Base-by-base conservation (phyloP, 2,329 filamentous ascomycete species). In the Penicillium sclerotigenum region DNA sequence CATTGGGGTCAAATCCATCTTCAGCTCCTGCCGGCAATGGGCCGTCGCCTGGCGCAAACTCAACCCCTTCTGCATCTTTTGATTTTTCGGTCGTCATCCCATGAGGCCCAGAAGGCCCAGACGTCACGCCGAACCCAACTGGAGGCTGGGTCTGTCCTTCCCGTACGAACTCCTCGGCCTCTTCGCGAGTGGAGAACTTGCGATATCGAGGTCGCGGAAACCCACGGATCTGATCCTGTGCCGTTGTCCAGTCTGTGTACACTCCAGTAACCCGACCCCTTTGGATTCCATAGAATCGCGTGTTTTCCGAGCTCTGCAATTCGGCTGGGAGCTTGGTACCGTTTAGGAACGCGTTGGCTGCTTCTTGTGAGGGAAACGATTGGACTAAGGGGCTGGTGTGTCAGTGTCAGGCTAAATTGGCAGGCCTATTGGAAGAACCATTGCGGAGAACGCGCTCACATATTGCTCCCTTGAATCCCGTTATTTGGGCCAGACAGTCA, bases 311-410 rank as follows among this genome's bases (percentile, higher is more conserved):
- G 24, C 65, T 59, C 5, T 75, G 65, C 38, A 77, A 71, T 20
- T 74, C 62, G 38, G 64, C 68, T 16, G 71, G 70, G 8, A 72
- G 72, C 54, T 81, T 80, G 62, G 81, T 81, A 45, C 89, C 89
- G 1, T 81, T 84, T 26, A 90, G 80, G 69, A 90, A 97, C 2
- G 84, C 85, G 66, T 89, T 83, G n/a, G 93, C 93, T 57, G 96
- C 91, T 59, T 86, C 82, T 56, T 81, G 78, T 0, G 82, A 85
- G 10, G 80, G 76, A 69, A 96, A 97, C 1, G 88, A 90, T 76
- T 94, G 93, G 79, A 89, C 90, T 94, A 16, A 9, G 22, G n/a
- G 29, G 34, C 26, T 16, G n/a, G 10, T 37, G 29, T 18, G 47
- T 47, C 26, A 54, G 40, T 45, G n/a, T 24, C 9, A 11, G 34